Conservation (phyloP, 2,329 filamentous ascomycete species). For the Verticillium isaacii region DNA sequence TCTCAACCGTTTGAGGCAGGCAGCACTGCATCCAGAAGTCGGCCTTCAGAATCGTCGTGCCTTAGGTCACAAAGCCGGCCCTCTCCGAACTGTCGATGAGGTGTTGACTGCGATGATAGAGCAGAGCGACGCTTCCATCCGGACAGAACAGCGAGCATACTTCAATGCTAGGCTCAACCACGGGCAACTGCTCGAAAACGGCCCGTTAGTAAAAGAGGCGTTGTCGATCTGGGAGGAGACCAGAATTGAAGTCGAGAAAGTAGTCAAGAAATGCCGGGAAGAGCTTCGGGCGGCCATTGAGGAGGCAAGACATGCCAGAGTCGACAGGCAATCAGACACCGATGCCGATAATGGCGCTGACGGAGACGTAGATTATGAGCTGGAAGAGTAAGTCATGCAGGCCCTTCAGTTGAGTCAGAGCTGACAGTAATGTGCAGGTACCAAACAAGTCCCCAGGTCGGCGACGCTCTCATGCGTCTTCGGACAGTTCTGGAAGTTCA, state of each 20-base stretch:
- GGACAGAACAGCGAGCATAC: constrained; percentile 63
- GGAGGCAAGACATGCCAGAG: constrained; percentile 5
- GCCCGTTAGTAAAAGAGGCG: constrained; percentile 61
- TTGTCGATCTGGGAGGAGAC: constrained; percentile 64
- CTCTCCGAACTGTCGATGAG: constrained; percentile 76
- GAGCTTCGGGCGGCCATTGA: constrained; percentile 51
- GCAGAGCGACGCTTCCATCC: constrained; percentile 65
- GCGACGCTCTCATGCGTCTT: constrained; percentile 59
- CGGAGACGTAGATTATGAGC: constrained; percentile 26
- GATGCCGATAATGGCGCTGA: not conserved
- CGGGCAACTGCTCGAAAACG: constrained; percentile 77
- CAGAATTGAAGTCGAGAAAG: constrained; percentile 38
- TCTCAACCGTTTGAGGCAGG: constrained; percentile 73
- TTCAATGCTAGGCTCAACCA: constrained; percentile 60
- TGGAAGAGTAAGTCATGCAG: constrained; percentile 25
- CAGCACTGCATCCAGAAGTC: constrained; percentile 80
- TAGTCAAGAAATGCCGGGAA: constrained; percentile 60
- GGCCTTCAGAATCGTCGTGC: constrained; percentile 61
- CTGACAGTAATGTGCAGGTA: constrained; percentile 65
- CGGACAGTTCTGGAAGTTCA: constrained; percentile 72
- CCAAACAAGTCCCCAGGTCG: constrained; percentile 36
- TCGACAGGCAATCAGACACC: constrained; percentile 24
- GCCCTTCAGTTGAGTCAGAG: constrained; percentile 45
- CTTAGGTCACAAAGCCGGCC: constrained; percentile 57
- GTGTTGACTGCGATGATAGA: constrained; percentile 91